These are phyloP conservation scores for Yarrowia phangngaensis DNA, from an alignment of 805 yeast species.

Conservation along the genomic window DNA sequence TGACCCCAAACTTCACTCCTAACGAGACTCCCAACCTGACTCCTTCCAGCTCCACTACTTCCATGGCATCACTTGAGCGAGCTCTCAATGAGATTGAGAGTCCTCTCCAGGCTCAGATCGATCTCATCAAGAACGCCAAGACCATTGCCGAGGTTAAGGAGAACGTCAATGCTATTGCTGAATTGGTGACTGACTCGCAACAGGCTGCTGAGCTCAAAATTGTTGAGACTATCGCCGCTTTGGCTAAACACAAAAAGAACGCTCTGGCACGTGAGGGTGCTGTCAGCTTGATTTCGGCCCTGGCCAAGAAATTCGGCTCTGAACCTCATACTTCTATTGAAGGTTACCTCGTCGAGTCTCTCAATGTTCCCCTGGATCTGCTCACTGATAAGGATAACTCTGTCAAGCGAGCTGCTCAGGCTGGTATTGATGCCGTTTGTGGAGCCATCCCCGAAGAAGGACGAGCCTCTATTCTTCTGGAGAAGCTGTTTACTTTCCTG, in stretches of 20 bases:
- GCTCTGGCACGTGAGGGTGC: conserved; percentile 74
- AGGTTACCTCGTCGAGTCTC: conserved; percentile 62
- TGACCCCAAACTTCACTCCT: conserved; percentile 1
- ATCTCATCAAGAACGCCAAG: conserved; percentile 49
- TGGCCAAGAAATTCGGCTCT: conserved; percentile 62
- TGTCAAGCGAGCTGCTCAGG: conserved; percentile 81
- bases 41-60: conserved; percentile 49
- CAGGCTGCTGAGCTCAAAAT: conserved; percentile 63
- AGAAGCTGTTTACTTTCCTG: conserved; percentile 59
- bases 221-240: conserved; percentile 56
- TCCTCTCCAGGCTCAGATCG: conserved; percentile 62
- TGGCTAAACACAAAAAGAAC: conserved; percentile 70
- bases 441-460: conserved; percentile 75
- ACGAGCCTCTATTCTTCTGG: conserved; percentile 63
- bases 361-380: conserved; percentile 63
- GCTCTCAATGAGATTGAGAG: conserved; percentile 64
- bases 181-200: conserved; percentile 48
- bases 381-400: conserved; percentile 83
- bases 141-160: conserved; percentile 53
- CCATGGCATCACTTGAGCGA: conserved; percentile 68
- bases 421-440: conserved; percentile 65
- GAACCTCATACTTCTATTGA: conserved; percentile 59
- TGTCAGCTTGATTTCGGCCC: conserved; percentile 53
- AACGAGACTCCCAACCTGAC: conserved; percentile 25
- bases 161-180: conserved; percentile 54